A percentile compares a stretch with the other conserved stretches of the same genome.
phyloP scores from a whole-genome alignment of 768 basidiomycete species.

The Trametes elegans region DNA sequence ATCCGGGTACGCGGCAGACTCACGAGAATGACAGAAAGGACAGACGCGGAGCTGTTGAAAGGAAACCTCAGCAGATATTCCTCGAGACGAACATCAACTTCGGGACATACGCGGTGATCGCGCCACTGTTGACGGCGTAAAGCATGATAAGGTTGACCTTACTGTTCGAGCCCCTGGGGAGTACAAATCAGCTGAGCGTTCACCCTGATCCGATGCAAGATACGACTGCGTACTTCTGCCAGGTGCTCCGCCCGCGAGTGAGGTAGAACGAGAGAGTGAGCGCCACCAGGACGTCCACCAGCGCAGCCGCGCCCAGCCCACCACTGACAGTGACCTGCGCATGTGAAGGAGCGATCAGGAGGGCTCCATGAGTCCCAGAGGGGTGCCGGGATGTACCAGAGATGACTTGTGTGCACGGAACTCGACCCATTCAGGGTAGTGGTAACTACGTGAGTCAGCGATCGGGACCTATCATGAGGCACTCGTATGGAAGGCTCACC shows the following conservation, averaged over 20 bases:
- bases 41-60: constrained; percentile 7
- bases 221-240: background rate
- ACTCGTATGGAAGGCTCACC: background rate
- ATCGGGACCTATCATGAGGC: background rate
- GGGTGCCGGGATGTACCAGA: constrained; percentile 1
- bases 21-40: constrained; percentile 15
- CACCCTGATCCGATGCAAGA: background rate
- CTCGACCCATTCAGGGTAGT: background rate
- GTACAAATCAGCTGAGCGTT: background rate
- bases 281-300: constrained; percentile 15
- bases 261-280: constrained; percentile 17
- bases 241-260: constrained; percentile 1
- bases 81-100: background rate
- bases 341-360: background rate
- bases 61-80: background rate
- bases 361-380: no score
- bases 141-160: constrained; percentile 11
- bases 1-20: background rate
- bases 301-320: constrained; percentile 8
- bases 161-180: constrained; percentile 11
- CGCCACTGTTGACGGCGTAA: constrained; percentile 16
- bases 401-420: constrained; percentile 11
- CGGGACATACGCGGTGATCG: constrained; percentile 13
- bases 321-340: constrained; percentile 7
- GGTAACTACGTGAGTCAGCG: background rate